Evolutionary conservation across 2,329 filamentous ascomycete genomes (phyloP).

Genomic region (Fusarium acutatum): DNA sequence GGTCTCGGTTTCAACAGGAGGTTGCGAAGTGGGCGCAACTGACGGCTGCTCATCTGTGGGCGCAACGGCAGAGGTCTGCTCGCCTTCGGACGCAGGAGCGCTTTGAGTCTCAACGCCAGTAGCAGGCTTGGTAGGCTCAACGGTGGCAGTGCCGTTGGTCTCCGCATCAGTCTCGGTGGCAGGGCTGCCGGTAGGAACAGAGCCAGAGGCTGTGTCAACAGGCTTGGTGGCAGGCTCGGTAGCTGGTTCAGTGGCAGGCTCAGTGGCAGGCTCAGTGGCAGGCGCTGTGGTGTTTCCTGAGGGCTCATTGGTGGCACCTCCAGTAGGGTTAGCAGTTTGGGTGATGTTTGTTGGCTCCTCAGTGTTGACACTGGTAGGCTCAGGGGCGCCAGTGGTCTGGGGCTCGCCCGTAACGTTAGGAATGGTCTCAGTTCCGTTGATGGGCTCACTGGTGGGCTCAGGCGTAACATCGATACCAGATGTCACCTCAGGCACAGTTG

Average conservation of each 20-base stretch:
- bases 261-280: constrained; percentile 9
- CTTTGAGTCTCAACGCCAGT: constrained; percentile 5
- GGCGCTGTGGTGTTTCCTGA: constrained; percentile 15
- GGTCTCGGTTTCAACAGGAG: constrained; percentile 18
- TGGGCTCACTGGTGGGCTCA: constrained; percentile 18
- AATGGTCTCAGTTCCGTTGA: constrained; percentile 10
- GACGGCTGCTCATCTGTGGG: constrained; percentile 16
- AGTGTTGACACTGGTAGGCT: neutral
- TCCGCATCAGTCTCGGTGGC: constrained; percentile 22
- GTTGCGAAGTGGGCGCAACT: constrained; percentile 16
- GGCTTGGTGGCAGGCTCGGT: constrained; percentile 19
- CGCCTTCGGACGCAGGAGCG: neutral
- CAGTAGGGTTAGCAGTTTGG: constrained; percentile 11
- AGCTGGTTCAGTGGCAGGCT: neutral
- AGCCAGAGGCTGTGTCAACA: constrained; percentile 2
- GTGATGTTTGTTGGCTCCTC: neutral
- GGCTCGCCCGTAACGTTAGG: constrained; percentile 2
- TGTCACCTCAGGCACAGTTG: constrained; percentile 12
- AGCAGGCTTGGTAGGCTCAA: constrained; percentile 10
- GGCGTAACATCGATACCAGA: constrained; percentile 7
- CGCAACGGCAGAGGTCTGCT: constrained; percentile 7
- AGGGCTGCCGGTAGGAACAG: neutral
- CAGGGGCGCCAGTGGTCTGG: constrained; percentile 15
- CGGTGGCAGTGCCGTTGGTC: constrained; percentile 24
- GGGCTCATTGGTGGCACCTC: neutral